A percentile compares a stretch with the other conserved stretches of the same genome.
Evolutionary conservation across 305 asterid genomes (phyloP).

Genomic region (Solanum aculeatissimum): DNA sequence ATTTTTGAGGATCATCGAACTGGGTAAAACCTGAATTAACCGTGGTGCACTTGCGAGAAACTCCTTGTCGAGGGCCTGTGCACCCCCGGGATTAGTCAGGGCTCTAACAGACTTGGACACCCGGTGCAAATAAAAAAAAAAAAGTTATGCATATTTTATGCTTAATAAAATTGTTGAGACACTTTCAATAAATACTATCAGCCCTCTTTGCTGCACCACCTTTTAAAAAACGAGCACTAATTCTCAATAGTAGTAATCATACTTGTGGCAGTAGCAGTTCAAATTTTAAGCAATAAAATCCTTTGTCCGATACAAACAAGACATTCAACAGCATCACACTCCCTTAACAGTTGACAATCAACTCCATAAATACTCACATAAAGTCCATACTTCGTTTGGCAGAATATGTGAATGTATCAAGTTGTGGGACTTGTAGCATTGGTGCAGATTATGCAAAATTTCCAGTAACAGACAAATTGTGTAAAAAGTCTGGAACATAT

Average conservation of each 20-base stretch:
- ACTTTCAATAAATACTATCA: too few relatives aligned
- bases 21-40: too few relatives aligned
- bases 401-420: not conserved
- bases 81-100: too few relatives aligned
- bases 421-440: not conserved
- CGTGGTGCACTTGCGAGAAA: too few relatives aligned
- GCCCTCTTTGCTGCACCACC: too few relatives aligned
- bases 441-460: not conserved
- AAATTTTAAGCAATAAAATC: not conserved
- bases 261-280: not conserved
- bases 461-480: not conserved
- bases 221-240: too few relatives aligned
- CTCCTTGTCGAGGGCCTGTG: too few relatives aligned
- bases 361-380: not conserved
- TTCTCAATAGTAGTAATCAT: not conserved
- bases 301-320: not conserved
- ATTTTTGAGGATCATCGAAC: too few relatives aligned
- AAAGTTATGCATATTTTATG: too few relatives aligned
- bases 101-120: too few relatives aligned
- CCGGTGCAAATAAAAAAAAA: too few relatives aligned
- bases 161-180: too few relatives aligned
- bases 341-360: not conserved
- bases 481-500: not conserved
- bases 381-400: not conserved
- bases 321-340: not conserved